These are phyloP conservation scores for Chenopodium suecicum DNA, from an alignment of 148 eudicot genomes.

Conservation along the genomic window DNA sequence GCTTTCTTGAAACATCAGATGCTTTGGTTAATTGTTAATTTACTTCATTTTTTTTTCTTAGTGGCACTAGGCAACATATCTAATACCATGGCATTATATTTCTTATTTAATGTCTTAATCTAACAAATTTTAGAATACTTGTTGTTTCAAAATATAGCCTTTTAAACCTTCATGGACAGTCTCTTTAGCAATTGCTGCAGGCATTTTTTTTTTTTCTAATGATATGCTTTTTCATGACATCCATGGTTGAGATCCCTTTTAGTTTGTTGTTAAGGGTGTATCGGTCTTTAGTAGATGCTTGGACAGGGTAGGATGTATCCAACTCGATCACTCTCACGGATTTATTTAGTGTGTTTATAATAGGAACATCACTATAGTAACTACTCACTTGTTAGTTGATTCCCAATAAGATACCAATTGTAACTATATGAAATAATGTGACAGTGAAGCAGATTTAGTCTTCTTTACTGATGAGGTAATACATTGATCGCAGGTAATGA, in stretches of 20 bases:
- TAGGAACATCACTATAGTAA: no score
- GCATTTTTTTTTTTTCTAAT: background rate
- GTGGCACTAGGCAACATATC: background rate
- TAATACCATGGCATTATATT: background rate
- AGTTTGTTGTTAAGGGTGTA: background rate
- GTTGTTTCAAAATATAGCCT: background rate
- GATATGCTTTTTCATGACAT: background rate
- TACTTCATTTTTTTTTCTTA: background rate
- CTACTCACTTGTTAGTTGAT: no score
- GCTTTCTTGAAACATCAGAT: background rate
- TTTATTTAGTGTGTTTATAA: no score
- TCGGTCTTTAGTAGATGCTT: background rate
- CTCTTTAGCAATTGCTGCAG: background rate
- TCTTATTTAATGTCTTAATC: background rate
- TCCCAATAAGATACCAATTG: no score
- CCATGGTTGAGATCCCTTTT: background rate
- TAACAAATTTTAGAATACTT: background rate
- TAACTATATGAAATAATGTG: no score
- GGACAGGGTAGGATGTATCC: background rate
- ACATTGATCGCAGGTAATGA: no score
- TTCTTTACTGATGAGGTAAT: no score
- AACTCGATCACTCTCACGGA: no score
- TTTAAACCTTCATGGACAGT: background rate
- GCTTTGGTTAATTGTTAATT: background rate
- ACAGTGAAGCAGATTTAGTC: no score